Evolutionary conservation across 1,284 basidiomycete species (phyloP), one percentile per base, ranked within the genome.

Genomic region (Cystobasidium pallidum): DNA sequence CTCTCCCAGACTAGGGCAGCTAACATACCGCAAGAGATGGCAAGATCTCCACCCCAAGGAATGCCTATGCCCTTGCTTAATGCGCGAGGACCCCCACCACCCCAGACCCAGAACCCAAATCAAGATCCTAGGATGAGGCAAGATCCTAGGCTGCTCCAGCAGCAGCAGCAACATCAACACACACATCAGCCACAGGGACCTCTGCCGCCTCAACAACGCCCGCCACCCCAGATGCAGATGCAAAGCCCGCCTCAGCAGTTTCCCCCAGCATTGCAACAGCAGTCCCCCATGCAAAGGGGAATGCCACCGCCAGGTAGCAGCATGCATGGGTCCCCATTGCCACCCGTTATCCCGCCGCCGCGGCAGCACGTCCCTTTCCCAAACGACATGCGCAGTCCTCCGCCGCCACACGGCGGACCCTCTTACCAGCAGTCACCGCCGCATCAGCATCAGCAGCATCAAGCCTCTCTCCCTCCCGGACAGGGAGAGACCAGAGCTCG

Each of bases 171-270:
- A 1, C 66, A 52, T 0, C 55, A 13, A 41, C 32, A 43, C 10
- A 49, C 28, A 49, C 65, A 57, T 21, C 51, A 57, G 34, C 65
- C 39, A 30, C 65, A 57, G 26, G 51, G 43, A 28, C 58, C 67
- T 39, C 36, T 39, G 11, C 66, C 54, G 11, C 66, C 39, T 17
- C 67, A 70, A 26, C 67, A 70, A 49, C 58, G 57, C 3, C 58
- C 43, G 26, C 51, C 43, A 1, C 68, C 59, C 13, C 66, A 59
- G 10, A 41, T 39, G 65, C 65, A 67, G 51, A 34, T 43, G 49
- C 67, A 49, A 26, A 57, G 47, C 24, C 67, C 41, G 17, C 55
- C 21, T 21, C 66, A 70, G 43, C 26, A 51, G 19, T 30, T 54
- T 30, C 66, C 51, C n/a, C 54, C 66, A 15, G 8, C 43, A 15